A percentile compares a stretch with the other conserved stretches of the same genome.
phyloP scores from a whole-genome alignment of 1,139 yeast species.

The Kluyveromyces sp. region DNA sequence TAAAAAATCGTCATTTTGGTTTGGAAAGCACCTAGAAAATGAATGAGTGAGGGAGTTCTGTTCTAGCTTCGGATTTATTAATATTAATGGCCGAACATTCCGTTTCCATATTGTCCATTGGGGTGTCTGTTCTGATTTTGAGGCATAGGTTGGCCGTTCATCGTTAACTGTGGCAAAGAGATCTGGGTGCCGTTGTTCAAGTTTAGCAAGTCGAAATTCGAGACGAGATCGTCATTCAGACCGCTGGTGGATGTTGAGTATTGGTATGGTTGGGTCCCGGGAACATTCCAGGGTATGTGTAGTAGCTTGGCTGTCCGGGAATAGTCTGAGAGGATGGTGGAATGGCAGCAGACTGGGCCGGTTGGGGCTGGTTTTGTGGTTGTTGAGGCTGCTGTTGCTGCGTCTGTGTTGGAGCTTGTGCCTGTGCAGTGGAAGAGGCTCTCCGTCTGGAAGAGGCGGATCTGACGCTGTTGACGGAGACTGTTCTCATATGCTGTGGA shows the following conservation, averaged over 20 bases:
- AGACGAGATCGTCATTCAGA: conserved; percentile 21
- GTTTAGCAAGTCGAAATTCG: conserved; percentile 25
- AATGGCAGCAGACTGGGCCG: neutral
- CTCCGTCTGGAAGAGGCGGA: conserved; percentile 27
- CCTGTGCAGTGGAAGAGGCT: conserved; percentile 9
- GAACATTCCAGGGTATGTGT: conserved; percentile 27
- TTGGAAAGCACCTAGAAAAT: no score
- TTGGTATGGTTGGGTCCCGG: conserved; percentile 8
- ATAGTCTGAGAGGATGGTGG: neutral
- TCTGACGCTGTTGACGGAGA: conserved; percentile 27
- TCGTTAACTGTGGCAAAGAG: conserved; percentile 26
- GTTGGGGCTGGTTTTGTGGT: conserved; percentile 2
- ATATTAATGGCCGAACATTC: neutral
- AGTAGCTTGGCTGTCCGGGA: conserved; percentile 9
- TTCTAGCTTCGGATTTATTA: neutral
- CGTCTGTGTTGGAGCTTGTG: conserved; percentile 7
- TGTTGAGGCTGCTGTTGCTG: conserved; percentile 4
- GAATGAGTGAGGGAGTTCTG: no score
- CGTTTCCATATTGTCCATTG: neutral
- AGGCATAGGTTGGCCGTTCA: conserved; percentile 7
- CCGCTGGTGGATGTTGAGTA: conserved; percentile 5
- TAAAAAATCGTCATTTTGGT: no score
- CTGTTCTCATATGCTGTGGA: conserved; percentile 24
- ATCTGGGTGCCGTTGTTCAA: conserved; percentile 25
- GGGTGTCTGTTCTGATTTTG: conserved; percentile 14